phyloP scores from a whole-genome alignment of 192 early-diverging fungal species.

The Geranomyces michiganensis region DNA sequence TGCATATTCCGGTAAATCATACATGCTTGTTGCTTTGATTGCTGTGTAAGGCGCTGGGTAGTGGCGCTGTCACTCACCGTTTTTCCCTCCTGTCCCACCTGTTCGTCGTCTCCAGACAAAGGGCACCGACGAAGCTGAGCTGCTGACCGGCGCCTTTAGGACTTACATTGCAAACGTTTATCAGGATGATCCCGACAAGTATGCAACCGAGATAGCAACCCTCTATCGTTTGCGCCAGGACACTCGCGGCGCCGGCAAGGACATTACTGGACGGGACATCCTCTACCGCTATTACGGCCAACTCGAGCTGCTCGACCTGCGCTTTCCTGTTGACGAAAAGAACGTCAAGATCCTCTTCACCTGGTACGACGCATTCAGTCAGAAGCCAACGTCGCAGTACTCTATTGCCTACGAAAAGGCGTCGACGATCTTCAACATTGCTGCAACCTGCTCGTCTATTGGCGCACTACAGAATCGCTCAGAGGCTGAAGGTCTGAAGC shows the following conservation, averaged over 20 bases:
- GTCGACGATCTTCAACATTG: slow-evolving; percentile 93
- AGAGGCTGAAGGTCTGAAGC: slow-evolving; percentile 74
- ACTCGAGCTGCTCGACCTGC: slow-evolving; percentile 88
- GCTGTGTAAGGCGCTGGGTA: no score
- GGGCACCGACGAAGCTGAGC: slow-evolving; percentile 86
- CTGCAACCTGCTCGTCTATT: slow-evolving; percentile 69
- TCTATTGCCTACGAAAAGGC: slow-evolving; percentile 98
- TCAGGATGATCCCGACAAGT: slow-evolving; percentile 93
- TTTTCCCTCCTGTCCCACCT: slow-evolving; percentile 40
- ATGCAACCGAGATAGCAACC: slow-evolving; percentile 76
- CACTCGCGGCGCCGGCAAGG: slow-evolving; percentile 91
- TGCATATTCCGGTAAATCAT: slow-evolving; percentile 10
- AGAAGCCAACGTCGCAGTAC: slow-evolving; percentile 77
- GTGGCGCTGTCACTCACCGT: no score
- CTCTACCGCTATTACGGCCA: slow-evolving; percentile 97
- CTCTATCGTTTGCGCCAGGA: slow-evolving; percentile 94
- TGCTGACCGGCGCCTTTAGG: slow-evolving; percentile 79
- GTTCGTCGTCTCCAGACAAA: slow-evolving; percentile 62
- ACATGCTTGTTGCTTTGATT: no score
- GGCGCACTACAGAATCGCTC: slow-evolving; percentile 76
- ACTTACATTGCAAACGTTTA: slow-evolving; percentile 81
- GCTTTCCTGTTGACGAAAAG: slow-evolving; percentile 92
- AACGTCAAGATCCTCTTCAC: slow-evolving; percentile 86
- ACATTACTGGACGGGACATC: slow-evolving; percentile 89
- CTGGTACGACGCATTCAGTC: slow-evolving; percentile 91